Evolutionary conservation across 768 basidiomycete species (phyloP), one percentile per base, ranked within the genome.

Genomic region (Boletus reticuloceps): DNA sequence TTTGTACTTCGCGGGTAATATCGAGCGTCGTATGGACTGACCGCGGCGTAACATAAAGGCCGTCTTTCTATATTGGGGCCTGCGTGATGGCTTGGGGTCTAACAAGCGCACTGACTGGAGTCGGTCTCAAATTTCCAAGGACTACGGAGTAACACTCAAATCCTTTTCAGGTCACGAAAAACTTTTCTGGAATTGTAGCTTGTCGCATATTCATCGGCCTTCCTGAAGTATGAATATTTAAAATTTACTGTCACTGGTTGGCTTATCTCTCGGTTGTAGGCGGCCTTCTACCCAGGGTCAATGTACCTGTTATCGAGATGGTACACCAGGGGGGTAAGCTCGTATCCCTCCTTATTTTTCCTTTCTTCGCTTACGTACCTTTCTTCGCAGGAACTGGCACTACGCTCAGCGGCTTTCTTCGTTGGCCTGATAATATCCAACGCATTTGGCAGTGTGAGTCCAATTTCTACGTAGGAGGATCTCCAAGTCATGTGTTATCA

Each of bases 61-160:
- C 87, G 8, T 82, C 84, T 0, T 64, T 79, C 38, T 86, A 83
- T 63, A 85, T 89, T 9, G 81, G 82, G 4, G 56, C 64, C 19
- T 86, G 85, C 53, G 81, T 85, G 12, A 71, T 84, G 19, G 58
- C 77, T 2, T 89, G 86, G 85, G 85, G 86, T 4, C 46, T 85
- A 17, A 83, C 81, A 2, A 86, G 84, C 47, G 73, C 80, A 6
- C 64, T 86, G 40, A 88, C 85, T 22, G 86, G 85, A 8, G 84
- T 85, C 36, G 6, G 47, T 58, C 20, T 12, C 19, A 11, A 29
- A 39, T 19, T 20, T 47, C 22, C 10, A 25, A 11, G 12, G 5
- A 14, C 6, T 17, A 5, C 11, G 7, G 19, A 6, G 43, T 42
- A 13, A 47, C 10, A 14, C 20, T 53, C 14, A 50, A 6, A 8